These are phyloP conservation scores for Penicillium sp. DNA, from an alignment of 2,329 filamentous ascomycete species.

Conservation along the genomic window DNA sequence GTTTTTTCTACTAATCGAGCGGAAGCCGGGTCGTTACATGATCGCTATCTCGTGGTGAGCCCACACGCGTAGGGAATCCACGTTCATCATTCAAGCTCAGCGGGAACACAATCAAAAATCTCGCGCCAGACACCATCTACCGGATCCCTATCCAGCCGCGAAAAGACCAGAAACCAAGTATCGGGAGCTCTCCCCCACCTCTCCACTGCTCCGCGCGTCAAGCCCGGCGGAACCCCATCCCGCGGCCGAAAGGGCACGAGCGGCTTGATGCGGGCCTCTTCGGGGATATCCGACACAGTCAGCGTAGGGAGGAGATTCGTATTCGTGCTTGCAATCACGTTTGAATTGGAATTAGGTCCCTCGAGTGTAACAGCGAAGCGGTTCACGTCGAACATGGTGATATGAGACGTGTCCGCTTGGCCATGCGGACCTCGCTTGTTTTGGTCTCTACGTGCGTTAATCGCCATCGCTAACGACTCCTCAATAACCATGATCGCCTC, in stretches of 20 bases:
- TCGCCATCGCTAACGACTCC: slow-evolving; percentile 27
- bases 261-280: slow-evolving; percentile 32
- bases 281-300: slow-evolving; percentile 13
- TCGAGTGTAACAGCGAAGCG: background rate
- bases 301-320: background rate
- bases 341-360: background rate
- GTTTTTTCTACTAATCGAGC: too few relatives aligned
- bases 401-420: background rate
- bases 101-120: background rate
- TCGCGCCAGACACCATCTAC: background rate
- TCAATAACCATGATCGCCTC: slow-evolving; percentile 38
- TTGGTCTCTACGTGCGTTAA: background rate
- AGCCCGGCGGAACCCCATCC: slow-evolving; percentile 16
- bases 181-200: slow-evolving; percentile 17
- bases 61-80: too few relatives aligned
- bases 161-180: background rate
- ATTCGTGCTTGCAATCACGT: too few relatives aligned
- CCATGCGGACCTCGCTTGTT: too few relatives aligned
- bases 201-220: slow-evolving; percentile 23
- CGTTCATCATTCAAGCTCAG: background rate
- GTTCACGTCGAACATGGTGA: background rate
- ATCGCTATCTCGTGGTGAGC: too few relatives aligned
- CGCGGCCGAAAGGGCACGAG: slow-evolving; percentile 27
- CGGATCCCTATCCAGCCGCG: background rate
- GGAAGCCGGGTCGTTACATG: too few relatives aligned